Evolutionary conservation across 441 rosid species (phyloP).

Genomic region (Gossypium lobatum): DNA sequence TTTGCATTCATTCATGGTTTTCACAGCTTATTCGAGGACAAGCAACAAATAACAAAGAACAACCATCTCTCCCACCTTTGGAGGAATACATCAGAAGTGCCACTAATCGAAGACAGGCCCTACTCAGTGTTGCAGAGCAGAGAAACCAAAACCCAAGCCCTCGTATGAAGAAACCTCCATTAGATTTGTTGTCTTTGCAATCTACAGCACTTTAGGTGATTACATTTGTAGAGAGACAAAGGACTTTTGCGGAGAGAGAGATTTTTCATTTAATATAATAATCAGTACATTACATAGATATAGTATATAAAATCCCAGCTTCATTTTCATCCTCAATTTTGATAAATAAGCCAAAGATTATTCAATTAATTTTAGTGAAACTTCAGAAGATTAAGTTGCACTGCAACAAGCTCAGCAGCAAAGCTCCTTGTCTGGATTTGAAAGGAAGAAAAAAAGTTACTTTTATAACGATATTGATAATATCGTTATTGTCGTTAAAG

Average conservation of each 20-base stretch:
- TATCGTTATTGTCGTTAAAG: background rate
- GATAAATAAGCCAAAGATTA: background rate
- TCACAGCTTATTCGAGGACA: slow-evolving; percentile 67
- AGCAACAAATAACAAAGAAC: slow-evolving; percentile 32
- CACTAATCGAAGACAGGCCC: slow-evolving; percentile 38
- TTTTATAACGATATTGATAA: background rate
- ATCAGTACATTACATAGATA: background rate
- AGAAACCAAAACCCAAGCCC: slow-evolving; percentile 16
- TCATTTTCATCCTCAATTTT: background rate
- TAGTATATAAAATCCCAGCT: background rate
- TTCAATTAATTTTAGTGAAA: background rate
- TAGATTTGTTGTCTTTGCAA: slow-evolving; percentile 33
- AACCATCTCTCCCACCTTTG: slow-evolving; percentile 57
- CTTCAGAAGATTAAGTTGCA: slow-evolving; percentile 25
- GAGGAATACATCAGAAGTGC: slow-evolving; percentile 69
- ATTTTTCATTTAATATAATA: background rate
- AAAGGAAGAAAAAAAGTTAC: background rate
- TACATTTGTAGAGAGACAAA: background rate
- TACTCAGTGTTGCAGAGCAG: slow-evolving; percentile 34
- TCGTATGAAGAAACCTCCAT: slow-evolving; percentile 29
- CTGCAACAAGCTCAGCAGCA: slow-evolving; percentile 30
- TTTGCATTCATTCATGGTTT: background rate
- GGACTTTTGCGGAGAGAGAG: background rate
- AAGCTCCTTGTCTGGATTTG: slow-evolving; percentile 32
- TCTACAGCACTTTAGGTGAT: background rate